phyloP scores from a whole-genome alignment of 2,329 filamentous ascomycete species.

The Clonostachys chloroleuca region DNA sequence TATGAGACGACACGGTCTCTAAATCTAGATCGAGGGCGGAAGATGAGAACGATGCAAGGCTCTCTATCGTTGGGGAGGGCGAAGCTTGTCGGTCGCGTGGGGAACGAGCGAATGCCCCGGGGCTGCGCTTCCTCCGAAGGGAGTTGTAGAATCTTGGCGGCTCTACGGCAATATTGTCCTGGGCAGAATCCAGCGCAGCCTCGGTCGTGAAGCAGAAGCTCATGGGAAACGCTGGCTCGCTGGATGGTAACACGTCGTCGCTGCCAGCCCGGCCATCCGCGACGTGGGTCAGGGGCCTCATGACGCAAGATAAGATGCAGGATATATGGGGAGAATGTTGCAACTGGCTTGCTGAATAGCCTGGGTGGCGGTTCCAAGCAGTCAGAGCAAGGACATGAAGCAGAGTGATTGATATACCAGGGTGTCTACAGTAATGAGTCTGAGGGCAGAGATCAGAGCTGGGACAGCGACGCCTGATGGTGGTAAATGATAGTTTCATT shows the following conservation, averaged over 20 bases:
- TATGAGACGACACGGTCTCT: conserved; percentile 4
- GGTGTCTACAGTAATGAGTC: no score
- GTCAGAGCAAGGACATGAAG: no score
- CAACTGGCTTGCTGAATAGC: no score
- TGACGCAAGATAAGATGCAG: conserved; percentile 1
- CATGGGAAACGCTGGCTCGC: conserved; percentile 6
- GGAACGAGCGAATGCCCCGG: conserved; percentile 1
- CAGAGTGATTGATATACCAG: no score
- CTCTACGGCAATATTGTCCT: conserved; percentile 4
- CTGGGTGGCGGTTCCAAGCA: no score
- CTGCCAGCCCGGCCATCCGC: not conserved
- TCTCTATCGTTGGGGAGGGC: conserved; percentile 1
- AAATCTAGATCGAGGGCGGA: conserved; percentile 2
- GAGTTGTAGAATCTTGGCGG: no score
- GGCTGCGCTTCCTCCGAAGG: conserved; percentile 2
- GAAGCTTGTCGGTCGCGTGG: conserved; percentile 2
- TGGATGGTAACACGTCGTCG: not conserved
- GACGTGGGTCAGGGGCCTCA: conserved; percentile 5
- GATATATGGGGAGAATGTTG: no score
- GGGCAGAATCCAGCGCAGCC: conserved; percentile 16
- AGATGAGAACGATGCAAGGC: conserved; percentile 6
- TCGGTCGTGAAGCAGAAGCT: conserved; percentile 29
- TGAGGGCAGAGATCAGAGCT: no score
- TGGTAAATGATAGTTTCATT: no score
- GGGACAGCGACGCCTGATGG: no score